Conservation (phyloP, 1,284 basidiomycete species). For the Microbotryum violaceum region DNA sequence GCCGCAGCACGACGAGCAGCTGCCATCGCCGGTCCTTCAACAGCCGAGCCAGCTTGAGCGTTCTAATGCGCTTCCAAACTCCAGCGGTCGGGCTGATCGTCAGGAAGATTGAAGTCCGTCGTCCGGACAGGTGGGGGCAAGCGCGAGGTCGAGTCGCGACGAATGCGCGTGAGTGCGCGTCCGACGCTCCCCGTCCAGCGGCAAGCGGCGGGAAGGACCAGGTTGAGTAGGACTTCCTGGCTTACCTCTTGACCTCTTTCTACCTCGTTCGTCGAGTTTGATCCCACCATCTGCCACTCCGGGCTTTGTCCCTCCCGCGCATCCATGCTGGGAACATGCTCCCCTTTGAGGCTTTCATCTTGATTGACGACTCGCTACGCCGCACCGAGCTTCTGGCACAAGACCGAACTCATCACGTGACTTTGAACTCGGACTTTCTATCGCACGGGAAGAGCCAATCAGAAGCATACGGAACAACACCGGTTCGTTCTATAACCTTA, state of each 20-base stretch:
- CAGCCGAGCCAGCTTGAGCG: background rate
- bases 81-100: background rate
- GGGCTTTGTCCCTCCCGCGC: too few relatives aligned
- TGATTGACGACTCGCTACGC: background rate
- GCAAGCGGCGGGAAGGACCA: too few relatives aligned
- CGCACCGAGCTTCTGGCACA: background rate
- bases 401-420: background rate
- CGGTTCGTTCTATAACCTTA: background rate
- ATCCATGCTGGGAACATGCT: too few relatives aligned
- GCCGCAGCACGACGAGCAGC: constrained; percentile 33
- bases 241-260: too few relatives aligned
- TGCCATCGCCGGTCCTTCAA: background rate
- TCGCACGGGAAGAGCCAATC: background rate
- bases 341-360: background rate
- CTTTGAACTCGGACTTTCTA: background rate
- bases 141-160: background rate
- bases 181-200: too few relatives aligned
- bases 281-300: too few relatives aligned
- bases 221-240: background rate
- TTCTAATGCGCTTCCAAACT: background rate
- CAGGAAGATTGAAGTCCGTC: background rate
- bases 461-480: background rate
- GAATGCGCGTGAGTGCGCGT: too few relatives aligned
- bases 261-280: too few relatives aligned
- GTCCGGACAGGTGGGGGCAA: background rate